Evolutionary conservation across 116 monocot genomes (phyloP).

Genomic region (Zostera marina): DNA sequence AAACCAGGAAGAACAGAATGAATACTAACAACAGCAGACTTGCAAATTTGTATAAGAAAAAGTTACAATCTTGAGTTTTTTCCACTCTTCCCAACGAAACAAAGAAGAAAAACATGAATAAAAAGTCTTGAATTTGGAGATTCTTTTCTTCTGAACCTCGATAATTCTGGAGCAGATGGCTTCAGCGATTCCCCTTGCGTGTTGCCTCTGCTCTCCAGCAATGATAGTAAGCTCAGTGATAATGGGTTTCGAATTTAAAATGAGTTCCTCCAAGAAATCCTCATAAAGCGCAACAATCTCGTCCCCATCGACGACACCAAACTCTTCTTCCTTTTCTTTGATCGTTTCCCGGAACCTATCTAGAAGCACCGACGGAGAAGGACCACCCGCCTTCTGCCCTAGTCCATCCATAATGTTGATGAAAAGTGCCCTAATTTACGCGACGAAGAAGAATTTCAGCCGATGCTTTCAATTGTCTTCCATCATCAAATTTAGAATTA

Average conservation of each 20-base stretch:
- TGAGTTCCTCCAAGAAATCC: conserved; percentile 59
- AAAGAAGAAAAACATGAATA: background rate
- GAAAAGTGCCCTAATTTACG: background rate
- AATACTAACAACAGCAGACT: no score
- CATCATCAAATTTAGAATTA: conserved; percentile 33
- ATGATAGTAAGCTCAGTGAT: conserved; percentile 95
- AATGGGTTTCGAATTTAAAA: conserved; percentile 86
- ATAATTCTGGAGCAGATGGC: conserved; percentile 58
- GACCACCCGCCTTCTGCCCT: background rate
- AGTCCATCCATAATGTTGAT: background rate
- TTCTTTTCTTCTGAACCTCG: conserved; percentile 28
- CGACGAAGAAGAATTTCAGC: background rate
- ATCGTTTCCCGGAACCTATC: conserved; percentile 48
- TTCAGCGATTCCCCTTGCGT: conserved; percentile 50
- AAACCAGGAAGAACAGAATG: no score
- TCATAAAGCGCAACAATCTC: conserved; percentile 56
- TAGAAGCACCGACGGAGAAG: conserved; percentile 19
- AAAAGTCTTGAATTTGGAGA: background rate
- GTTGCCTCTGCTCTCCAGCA: conserved; percentile 55
- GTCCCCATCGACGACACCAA: conserved; percentile 5
- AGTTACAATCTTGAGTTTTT: no score
- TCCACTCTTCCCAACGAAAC: background rate
- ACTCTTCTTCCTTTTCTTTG: conserved; percentile 31
- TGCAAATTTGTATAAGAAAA: no score
- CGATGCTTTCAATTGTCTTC: conserved; percentile 1